Conservation (phyloP, 257 asterid genomes). For the Penstemon newberryi region DNA sequence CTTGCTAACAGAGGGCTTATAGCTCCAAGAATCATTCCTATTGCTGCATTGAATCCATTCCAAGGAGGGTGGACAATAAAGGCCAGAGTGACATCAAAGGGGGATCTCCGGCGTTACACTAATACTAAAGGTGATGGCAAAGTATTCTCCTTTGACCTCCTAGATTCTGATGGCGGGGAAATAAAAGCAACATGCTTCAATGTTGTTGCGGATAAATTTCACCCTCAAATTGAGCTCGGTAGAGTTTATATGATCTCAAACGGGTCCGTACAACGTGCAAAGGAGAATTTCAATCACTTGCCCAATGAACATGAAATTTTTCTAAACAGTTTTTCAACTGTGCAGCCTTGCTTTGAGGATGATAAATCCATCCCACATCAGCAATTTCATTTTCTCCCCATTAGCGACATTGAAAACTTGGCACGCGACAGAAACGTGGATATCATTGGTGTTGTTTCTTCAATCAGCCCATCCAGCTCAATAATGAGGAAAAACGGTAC, state of each 20-base stretch:
- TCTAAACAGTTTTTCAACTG: slow-evolving; percentile 61
- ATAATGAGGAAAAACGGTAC: slow-evolving; percentile 77
- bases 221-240: slow-evolving; percentile 55
- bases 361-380: slow-evolving; percentile 71
- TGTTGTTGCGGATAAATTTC: slow-evolving; percentile 78
- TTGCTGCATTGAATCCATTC: slow-evolving; percentile 35
- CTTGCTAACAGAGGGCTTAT: slow-evolving; percentile 80
- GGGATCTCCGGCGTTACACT: too few relatives aligned
- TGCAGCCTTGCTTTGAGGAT: slow-evolving; percentile 74
- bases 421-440: slow-evolving; percentile 41
- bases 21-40: slow-evolving; percentile 71
- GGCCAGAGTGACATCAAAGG: too few relatives aligned
- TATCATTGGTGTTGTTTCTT: slow-evolving; percentile 62
- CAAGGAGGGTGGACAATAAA: too few relatives aligned
- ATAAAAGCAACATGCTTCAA: slow-evolving; percentile 90
- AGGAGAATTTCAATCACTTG: slow-evolving; percentile 71
- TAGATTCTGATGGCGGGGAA: slow-evolving; percentile 87
- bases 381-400: slow-evolving; percentile 72
- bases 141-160: slow-evolving; percentile 74
- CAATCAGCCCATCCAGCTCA: slow-evolving; percentile 31
- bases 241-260: slow-evolving; percentile 68
- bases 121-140: slow-evolving; percentile 37
- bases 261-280: slow-evolving; percentile 71
- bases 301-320: slow-evolving; percentile 72
- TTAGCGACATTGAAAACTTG: slow-evolving; percentile 37